Evolutionary conservation across 2,329 filamentous ascomycete genomes (phyloP), one percentile per base, ranked within the genome.

Genomic region (Fusarium dlaminii): DNA sequence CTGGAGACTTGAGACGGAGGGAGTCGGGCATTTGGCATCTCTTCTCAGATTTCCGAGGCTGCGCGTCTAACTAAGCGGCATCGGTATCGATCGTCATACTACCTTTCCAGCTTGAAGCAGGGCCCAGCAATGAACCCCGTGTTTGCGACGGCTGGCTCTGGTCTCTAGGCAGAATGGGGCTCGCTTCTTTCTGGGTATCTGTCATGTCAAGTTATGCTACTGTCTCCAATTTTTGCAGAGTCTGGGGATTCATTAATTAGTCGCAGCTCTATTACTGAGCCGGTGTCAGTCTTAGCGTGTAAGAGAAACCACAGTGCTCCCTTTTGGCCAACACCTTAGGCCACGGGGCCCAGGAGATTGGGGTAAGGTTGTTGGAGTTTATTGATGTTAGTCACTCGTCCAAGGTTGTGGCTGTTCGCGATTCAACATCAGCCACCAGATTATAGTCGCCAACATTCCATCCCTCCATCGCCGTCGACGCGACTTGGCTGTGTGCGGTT

Each of bases 261-360:
- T 60, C 40, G 42, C 39, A 49, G 57, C 45, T 62, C 45, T 60
- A 56, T 59, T 56, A 64, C 66, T 68, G 65, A 63, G 46, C 68
- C 52, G n/a, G 72, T 74, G 68, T 72, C 56, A 75, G 48, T 49
- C 46, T 62, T 72, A 69, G 68, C 68, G 65, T 36, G 54, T 57
- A 55, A 51, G 52, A 61, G 45, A 54, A 52, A 62, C 48, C 59
- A 57, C 32, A 55, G 29, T 58, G 46, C 46, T 68, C 40, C 57
- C 59, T 68, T 60, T 70, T 27, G 56, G 52, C 73, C 69, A 75
- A 75, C 70, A 49, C 72, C 54, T 71, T 54, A 39, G 73, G 52
- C 74, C 75, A 70, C 72, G 62, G 54, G 58, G 67, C 58, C 69
- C 58, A 59, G 58, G 76, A 77, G 74, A 78, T 77, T 78, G 77